Evolutionary conservation across 306 rosid species (phyloP), one percentile per base, ranked within the genome.

Genomic region (Prunus mongolica): DNA sequence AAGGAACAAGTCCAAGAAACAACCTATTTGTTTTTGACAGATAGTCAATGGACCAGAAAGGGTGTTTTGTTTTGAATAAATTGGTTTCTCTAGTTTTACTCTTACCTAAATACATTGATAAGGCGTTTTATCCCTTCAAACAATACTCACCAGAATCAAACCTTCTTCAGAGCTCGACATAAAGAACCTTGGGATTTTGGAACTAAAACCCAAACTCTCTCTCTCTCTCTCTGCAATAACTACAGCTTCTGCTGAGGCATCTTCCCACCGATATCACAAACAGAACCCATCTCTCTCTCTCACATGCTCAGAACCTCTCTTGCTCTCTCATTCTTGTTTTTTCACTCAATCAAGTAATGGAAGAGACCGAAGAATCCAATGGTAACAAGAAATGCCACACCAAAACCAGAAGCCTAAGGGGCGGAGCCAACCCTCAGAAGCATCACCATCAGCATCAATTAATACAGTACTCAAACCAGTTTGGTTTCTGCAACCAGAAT

Each of bases 301-400:
- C 78, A 55, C 68, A 67, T 78, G 80, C 79, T 67, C 78, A 70
- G 32, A 66, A 62, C 73, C 72, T 41, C 75, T 28, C 25, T 38
- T 64, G 74, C 78, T 41, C 25, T 66, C 78, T 61, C 64, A 25
- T 55, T 60, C 66, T 70, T 65, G 55, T 72, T 83, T 81, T 72
- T 18, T 28, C 76, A 74, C 80, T 74, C 69, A 71, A 74, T 65
- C 82, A 74, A 80, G 73, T 68, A 76, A 95, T 95, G 97, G 99
- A 90, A 77, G 89, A 85, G 77, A 64, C 93, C 78, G 91, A 88
- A 44, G 86, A 90, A 47, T 70, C 92, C 51, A 92, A 85, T 79
- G 91, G 88, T 58, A 84, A 80, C 85, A 84, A 80, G 80, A 91
- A 90, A 81, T 80, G 86, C 86, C 82, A 81, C 73, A 66, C 86